A percentile compares a stretch with the other conserved stretches of the same genome.
Evolutionary conservation across 257 asterid genomes (phyloP).

Genomic region (Solanum commersonii): DNA sequence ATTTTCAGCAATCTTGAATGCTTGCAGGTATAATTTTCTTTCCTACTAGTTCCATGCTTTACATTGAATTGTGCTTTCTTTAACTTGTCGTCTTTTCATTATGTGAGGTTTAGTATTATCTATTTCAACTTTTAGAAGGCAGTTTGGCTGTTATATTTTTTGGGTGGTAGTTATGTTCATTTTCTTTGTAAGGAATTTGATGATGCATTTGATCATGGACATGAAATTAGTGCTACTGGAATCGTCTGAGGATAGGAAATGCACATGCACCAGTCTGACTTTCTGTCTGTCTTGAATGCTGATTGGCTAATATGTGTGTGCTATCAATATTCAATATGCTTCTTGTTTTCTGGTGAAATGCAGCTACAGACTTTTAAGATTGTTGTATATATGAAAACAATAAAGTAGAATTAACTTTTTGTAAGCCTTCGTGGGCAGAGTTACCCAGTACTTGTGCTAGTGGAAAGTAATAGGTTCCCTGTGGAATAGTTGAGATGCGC

Average conservation of each 20-base stretch:
- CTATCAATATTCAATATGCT: not conserved
- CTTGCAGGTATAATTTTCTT: slow-evolving; percentile 64
- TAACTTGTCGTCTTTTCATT: not conserved
- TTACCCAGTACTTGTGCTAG: not conserved
- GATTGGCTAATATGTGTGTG: not conserved
- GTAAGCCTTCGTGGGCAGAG: not conserved
- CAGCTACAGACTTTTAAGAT: not conserved
- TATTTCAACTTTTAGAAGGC: not conserved
- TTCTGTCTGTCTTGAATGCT: not conserved
- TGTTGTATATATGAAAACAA: not conserved
- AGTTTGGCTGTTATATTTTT: not conserved
- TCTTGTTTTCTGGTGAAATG: not conserved
- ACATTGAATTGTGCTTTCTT: not conserved
- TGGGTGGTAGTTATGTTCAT: not conserved
- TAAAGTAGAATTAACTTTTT: not conserved
- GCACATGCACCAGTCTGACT: not conserved
- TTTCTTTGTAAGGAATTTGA: not conserved
- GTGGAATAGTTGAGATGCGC: not conserved
- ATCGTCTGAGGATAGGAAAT: not conserved
- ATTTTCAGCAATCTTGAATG: slow-evolving; percentile 86
- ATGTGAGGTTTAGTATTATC: not conserved
- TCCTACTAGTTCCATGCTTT: not conserved
- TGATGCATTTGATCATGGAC: not conserved
- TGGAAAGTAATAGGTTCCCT: not conserved
- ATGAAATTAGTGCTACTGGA: not conserved